phyloP scores from a whole-genome alignment of 2,329 filamentous ascomycete genomes.

The Atkinsonella texensis region DNA sequence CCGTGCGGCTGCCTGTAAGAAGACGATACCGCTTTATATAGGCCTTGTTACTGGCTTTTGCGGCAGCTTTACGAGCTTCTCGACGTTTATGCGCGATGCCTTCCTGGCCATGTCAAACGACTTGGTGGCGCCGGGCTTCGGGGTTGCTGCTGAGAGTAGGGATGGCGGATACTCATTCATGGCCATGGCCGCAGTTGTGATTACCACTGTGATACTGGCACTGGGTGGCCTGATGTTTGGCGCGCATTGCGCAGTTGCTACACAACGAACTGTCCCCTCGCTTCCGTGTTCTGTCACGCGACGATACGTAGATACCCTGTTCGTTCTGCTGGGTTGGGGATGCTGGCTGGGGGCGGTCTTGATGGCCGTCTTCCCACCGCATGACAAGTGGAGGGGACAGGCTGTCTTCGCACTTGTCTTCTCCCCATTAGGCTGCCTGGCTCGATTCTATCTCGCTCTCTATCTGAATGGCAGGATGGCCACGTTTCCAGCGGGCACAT shows the following conservation, averaged over 20 bases:
- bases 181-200: constrained; percentile 63
- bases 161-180: constrained; percentile 73
- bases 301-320: constrained; percentile 48
- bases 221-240: constrained; percentile 59
- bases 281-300: constrained; percentile 46
- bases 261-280: constrained; percentile 46
- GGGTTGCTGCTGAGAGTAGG: constrained; percentile 31
- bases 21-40: constrained; percentile 79
- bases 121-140: constrained; percentile 31
- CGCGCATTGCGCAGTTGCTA: constrained; percentile 57
- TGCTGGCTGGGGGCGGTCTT: constrained; percentile 70
- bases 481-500: constrained; percentile 76
- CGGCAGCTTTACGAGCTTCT: constrained; percentile 84
- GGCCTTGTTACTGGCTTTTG: constrained; percentile 80
- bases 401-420: constrained; percentile 70
- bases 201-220: constrained; percentile 60
- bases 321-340: constrained; percentile 54
- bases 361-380: constrained; percentile 59
- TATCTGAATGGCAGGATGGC: constrained; percentile 55
- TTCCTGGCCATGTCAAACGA: constrained; percentile 73
- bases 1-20: constrained; percentile 49
- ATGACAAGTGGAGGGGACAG: constrained; percentile 62
- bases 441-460: constrained; percentile 61
- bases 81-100: constrained; percentile 66
- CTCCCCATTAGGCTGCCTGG: constrained; percentile 66